Evolutionary conservation across 202 grass and related monocot species (phyloP).

Genomic region (Eragrostis tef): DNA sequence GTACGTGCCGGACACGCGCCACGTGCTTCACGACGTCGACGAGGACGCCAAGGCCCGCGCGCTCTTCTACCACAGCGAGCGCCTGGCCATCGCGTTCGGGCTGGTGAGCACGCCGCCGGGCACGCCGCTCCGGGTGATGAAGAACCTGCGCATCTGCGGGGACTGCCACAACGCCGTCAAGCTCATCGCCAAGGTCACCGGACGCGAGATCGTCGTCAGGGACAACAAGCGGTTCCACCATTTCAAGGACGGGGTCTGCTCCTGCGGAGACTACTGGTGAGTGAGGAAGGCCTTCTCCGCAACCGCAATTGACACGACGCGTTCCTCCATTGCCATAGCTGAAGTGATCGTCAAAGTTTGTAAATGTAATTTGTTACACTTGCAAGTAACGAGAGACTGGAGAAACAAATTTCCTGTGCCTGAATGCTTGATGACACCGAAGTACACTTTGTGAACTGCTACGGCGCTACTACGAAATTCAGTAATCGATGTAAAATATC

Average conservation of each 20-base stretch:
- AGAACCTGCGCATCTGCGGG: slow-evolving; percentile 91
- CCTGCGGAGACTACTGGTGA: slow-evolving; percentile 94
- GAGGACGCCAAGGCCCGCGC: slow-evolving; percentile 79
- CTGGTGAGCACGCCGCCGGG: slow-evolving; percentile 74
- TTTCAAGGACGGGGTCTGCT: slow-evolving; percentile 83
- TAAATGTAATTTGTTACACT: slow-evolving; percentile 25
- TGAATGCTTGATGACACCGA: slow-evolving; percentile 1
- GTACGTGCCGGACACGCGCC: slow-evolving; percentile 80
- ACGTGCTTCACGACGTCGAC: slow-evolving; percentile 79
- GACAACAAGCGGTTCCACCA: slow-evolving; percentile 96
- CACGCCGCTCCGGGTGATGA: slow-evolving; percentile 78
- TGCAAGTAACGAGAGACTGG: slow-evolving; percentile 1
- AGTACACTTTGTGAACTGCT: background rate
- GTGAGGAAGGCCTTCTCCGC: slow-evolving; percentile 43
- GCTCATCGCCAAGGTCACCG: slow-evolving; percentile 80
- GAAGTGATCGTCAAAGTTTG: background rate
- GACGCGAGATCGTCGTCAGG: slow-evolving; percentile 79
- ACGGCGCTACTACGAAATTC: background rate
- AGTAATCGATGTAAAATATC: slow-evolving; percentile 27
- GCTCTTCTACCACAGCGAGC: slow-evolving; percentile 94
- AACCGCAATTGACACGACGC: background rate
- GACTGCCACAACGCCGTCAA: slow-evolving; percentile 92
- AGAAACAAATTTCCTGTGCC: background rate
- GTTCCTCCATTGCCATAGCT: background rate
- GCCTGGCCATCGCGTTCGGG: slow-evolving; percentile 82